Evolutionary conservation across 305 asterid genomes (phyloP).

Genomic region (Stenogyne calaminthoides): DNA sequence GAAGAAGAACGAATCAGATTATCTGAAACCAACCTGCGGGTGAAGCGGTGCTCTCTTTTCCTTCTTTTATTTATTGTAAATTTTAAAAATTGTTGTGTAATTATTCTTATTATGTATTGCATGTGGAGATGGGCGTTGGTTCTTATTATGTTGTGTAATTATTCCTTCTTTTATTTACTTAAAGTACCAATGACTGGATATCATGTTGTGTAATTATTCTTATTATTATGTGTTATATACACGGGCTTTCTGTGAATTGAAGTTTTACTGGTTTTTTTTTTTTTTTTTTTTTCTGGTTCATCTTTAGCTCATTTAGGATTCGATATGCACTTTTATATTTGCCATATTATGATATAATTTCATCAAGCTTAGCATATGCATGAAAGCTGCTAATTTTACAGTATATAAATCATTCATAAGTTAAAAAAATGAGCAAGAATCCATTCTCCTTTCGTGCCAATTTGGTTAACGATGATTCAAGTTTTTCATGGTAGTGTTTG

Average conservation of each 20-base stretch:
- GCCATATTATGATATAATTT: neutral
- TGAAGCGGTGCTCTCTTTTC: conserved; percentile 1
- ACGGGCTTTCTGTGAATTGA: conserved; percentile 2
- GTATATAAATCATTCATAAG: conserved; percentile 11
- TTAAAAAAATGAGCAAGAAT: conserved; percentile 11
- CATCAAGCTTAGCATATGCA: conserved; percentile 27
- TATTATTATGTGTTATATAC: neutral
- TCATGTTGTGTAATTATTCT: too few species aligned
- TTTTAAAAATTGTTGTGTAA: conserved; percentile 33
- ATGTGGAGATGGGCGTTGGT: conserved; percentile 28
- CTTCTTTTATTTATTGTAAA: conserved; percentile 30
- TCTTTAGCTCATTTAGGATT: neutral
- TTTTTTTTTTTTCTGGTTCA: neutral
- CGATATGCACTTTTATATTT: neutral
- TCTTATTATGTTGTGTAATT: too few species aligned
- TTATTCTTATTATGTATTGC: conserved; percentile 23
- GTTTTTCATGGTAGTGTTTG: neutral
- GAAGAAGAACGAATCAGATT: neutral
- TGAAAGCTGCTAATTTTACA: neutral
- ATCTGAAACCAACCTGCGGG: conserved; percentile 15
- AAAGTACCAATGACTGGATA: too few species aligned
- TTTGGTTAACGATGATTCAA: neutral
- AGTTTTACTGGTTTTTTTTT: neutral
- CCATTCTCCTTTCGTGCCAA: neutral
- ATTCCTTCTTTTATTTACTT: too few species aligned